These are phyloP conservation scores for Spathaspora sp. DNA, from an alignment of 1,139 yeast genomes.

Conservation along the genomic window DNA sequence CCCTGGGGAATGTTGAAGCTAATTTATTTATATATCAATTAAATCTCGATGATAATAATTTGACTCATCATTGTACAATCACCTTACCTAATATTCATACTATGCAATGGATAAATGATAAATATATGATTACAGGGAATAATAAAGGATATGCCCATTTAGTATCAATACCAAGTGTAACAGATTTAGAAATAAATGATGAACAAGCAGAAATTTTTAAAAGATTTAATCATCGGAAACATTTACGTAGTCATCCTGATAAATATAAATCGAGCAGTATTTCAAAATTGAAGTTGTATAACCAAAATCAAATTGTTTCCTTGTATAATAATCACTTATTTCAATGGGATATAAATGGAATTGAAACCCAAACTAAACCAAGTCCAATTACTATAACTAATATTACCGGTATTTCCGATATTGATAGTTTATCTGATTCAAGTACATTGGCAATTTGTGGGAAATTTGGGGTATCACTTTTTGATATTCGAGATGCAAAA, in stretches of 20 bases:
- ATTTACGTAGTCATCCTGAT: slow-evolving; percentile 36
- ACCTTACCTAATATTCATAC: slow-evolving; percentile 66
- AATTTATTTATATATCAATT: slow-evolving; percentile 69
- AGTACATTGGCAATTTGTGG: slow-evolving; percentile 60
- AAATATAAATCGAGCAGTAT: slow-evolving; percentile 22
- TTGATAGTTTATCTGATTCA: slow-evolving; percentile 33
- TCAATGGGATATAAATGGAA: slow-evolving; percentile 69
- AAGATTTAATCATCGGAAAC: slow-evolving; percentile 72
- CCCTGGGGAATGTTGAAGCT: slow-evolving; percentile 53
- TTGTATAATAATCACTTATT: slow-evolving; percentile 64
- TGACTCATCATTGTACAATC: slow-evolving; percentile 76
- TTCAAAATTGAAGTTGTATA: slow-evolving; percentile 27
- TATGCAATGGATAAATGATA: slow-evolving; percentile 57
- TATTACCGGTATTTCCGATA: slow-evolving; percentile 48
- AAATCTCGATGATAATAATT: slow-evolving; percentile 37
- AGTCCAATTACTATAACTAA: slow-evolving; percentile 53
- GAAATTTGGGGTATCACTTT: slow-evolving; percentile 65
- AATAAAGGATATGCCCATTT: slow-evolving; percentile 67
- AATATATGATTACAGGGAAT: slow-evolving; percentile 64
- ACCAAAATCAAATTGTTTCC: slow-evolving; percentile 39
- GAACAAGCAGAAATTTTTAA: slow-evolving; percentile 68
- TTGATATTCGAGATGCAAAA: slow-evolving; percentile 56
- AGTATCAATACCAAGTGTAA: slow-evolving; percentile 61
- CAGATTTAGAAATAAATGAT: slow-evolving; percentile 8
- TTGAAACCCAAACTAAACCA: slow-evolving; percentile 40